Evolutionary conservation across 2,329 filamentous ascomycete genomes (phyloP).

Genomic region (Aspergillus carbonarius): DNA sequence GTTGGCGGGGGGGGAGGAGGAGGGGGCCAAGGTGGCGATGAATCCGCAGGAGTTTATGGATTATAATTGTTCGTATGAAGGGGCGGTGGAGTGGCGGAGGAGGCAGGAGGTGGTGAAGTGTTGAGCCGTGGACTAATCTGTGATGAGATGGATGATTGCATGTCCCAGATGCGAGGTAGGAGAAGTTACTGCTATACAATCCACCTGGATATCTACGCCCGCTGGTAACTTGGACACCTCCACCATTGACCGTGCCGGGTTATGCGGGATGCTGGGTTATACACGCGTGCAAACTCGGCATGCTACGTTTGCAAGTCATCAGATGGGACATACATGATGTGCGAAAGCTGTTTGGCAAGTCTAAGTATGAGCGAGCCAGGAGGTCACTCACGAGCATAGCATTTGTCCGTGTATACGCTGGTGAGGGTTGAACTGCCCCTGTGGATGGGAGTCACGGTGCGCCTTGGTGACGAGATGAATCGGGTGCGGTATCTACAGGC

Average conservation of each 20-base stretch:
- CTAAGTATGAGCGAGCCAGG: too few relatives aligned
- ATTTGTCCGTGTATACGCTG: too few relatives aligned
- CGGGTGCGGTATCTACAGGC: too few relatives aligned
- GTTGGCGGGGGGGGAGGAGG: background rate
- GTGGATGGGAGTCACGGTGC: too few relatives aligned
- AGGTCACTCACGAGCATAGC: too few relatives aligned
- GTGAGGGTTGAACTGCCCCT: too few relatives aligned
- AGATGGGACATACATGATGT: background rate
- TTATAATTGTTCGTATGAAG: constrained; percentile 18
- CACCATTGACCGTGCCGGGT: constrained; percentile 16
- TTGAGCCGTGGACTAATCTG: too few relatives aligned
- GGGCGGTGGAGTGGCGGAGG: constrained; percentile 12
- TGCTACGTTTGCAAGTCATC: background rate
- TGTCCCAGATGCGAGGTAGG: too few relatives aligned
- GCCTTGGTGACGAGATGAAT: too few relatives aligned
- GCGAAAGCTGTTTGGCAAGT: background rate
- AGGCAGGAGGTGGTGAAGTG: background rate
- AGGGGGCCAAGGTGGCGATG: constrained; percentile 27
- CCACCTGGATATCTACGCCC: constrained; percentile 13
- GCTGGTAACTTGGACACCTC: constrained; percentile 15
- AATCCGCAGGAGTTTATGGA: constrained; percentile 24
- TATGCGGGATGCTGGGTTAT: constrained; percentile 11
- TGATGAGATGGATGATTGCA: too few relatives aligned
- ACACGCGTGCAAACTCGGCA: constrained; percentile 14
- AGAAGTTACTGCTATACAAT: constrained; percentile 12